Evolutionary conservation across 176 grass and related monocot species (phyloP).

Genomic region (Paspalum notatum): DNA sequence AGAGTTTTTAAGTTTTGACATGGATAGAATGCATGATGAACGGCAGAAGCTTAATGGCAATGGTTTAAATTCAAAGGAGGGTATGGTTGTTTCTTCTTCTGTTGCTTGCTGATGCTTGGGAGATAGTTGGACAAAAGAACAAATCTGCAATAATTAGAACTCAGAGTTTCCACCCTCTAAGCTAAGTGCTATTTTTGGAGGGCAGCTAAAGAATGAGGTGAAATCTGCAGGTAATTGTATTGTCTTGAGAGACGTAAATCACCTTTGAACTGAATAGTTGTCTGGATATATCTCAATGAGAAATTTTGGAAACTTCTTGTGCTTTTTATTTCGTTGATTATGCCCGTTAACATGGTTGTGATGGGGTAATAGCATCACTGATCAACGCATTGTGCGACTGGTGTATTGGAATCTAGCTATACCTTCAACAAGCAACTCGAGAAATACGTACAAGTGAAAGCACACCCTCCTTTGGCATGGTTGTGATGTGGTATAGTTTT

Average conservation of each 20-base stretch:
- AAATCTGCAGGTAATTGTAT: constrained; percentile 76
- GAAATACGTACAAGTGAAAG: too few relatives aligned
- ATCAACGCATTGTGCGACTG: too few relatives aligned
- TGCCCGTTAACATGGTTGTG: constrained; percentile 6
- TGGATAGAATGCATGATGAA: constrained; percentile 98
- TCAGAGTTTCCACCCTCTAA: constrained; percentile 81
- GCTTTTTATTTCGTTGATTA: neutral
- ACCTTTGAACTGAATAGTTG: too few relatives aligned
- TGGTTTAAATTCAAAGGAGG: constrained; percentile 58
- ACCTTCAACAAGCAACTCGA: too few relatives aligned
- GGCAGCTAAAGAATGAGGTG: constrained; percentile 78
- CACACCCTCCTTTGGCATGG: too few relatives aligned
- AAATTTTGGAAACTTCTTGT: neutral
- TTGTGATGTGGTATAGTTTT: too few relatives aligned
- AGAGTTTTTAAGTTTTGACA: constrained; percentile 88
- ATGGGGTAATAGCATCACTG: too few relatives aligned
- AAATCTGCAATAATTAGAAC: constrained; percentile 91
- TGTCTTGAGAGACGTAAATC: neutral
- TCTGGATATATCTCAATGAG: neutral
- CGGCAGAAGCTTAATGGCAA: constrained; percentile 76
- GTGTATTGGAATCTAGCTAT: too few relatives aligned
- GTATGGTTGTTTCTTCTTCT: constrained; percentile 62
- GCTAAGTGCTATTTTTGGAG: constrained; percentile 95
- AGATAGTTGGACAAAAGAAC: constrained; percentile 95
- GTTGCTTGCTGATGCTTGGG: constrained; percentile 98